Conservation (phyloP, 2,329 filamentous ascomycete species). For the Epichloe gansuensis region DNA sequence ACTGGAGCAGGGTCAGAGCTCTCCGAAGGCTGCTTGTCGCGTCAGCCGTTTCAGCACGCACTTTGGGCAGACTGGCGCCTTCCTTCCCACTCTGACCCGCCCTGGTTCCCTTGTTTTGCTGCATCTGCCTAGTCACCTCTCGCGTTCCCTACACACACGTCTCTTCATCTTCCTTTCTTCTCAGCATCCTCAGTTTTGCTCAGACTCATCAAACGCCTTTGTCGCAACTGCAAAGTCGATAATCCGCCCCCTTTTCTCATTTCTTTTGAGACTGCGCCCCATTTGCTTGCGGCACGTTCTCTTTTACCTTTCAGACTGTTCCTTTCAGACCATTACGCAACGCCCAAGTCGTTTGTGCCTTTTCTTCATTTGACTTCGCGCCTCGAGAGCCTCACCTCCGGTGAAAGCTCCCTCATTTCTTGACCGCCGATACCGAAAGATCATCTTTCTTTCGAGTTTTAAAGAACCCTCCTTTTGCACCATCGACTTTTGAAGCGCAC, state of each 20-base stretch:
- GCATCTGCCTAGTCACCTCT: background rate
- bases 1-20: too few species aligned
- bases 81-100: background rate
- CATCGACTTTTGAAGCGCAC: conserved; percentile 1
- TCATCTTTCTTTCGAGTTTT: background rate
- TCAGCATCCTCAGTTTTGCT: conserved; percentile 1
- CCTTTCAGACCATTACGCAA: conserved; percentile 2
- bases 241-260: background rate
- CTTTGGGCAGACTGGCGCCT: background rate
- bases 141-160: background rate
- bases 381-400: background rate
- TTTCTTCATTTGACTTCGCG: background rate
- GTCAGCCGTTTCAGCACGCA: background rate
- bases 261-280: background rate
- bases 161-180: background rate
- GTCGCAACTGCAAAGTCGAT: conserved; percentile 1
- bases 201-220: background rate
- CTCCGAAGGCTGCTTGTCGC: too few species aligned
- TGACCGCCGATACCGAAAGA: background rate
- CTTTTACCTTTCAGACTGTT: background rate
- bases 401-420: background rate
- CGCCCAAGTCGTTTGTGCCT: background rate
- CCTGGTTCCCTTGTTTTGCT: background rate
- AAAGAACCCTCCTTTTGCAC: background rate
- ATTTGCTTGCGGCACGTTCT: background rate